Base-by-base conservation (phyloP, 352 stramenopile species). In the Pythium biforme region DNA sequence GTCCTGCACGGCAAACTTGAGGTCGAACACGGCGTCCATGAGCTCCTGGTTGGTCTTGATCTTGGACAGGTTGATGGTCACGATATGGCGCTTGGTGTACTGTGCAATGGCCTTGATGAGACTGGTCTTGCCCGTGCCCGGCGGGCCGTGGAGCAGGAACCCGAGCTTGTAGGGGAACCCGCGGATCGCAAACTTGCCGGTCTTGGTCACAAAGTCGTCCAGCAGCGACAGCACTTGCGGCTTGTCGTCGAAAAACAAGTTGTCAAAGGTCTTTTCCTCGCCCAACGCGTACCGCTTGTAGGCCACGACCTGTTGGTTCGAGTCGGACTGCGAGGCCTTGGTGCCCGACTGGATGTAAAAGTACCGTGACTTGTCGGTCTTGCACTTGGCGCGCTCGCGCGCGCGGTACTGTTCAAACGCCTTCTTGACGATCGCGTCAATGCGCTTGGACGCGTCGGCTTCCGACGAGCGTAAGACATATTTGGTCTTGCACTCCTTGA, bases 91-190 rank as follows among this genome's bases (percentile, higher is more conserved):
- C 22, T 75, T 73, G 14, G 85, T 77, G 67, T 85, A 59, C 23
- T 89, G 75, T 17, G 89, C 86, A 9, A 97, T 65, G 11, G 85
- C 82, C 63, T 91, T 89, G 77, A 91, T 94, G 0, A 96, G 57
- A 53, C 70, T 89, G 8, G 89, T 97, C 71, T 97, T 97, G 39
- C 87, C 78, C 22, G 80, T 94, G 27, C 88, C 88, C 20, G 88
- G 87, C 15, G 85, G 81, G 0, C 89, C 89, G 47, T 96, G 73
- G 2, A 97, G 65, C 33, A 97, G 68, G 0, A 97, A 79, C 0
- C 68, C 86, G 58, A 77, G 79, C 69, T 95, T 96, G 69, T 95
- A 83, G 22, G 88, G 88, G 54, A 91, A 96, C 11, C 88, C 88
- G n/a, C 61, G 55, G 73, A 96, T 91, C 15, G 69, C 70, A 55